phyloP scores from a whole-genome alignment of 805 yeast species.

The Myxozyma geophila region DNA sequence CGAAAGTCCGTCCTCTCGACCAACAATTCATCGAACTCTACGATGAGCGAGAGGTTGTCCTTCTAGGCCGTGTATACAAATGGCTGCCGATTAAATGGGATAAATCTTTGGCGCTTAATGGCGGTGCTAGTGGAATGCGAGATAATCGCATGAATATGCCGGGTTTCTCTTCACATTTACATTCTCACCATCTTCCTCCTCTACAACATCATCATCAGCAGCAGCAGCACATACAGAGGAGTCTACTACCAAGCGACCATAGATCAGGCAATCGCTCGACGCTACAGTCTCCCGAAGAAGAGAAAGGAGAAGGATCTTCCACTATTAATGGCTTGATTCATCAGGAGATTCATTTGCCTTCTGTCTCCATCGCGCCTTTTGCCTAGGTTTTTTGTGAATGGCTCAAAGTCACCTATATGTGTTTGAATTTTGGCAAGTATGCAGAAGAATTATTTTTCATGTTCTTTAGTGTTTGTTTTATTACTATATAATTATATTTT shows the following conservation, averaged over 20 bases:
- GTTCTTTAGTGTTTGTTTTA: not conserved
- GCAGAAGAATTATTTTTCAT: not conserved
- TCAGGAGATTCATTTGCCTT: not conserved
- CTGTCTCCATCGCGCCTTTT: not conserved
- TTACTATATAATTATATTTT: not conserved
- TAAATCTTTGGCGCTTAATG: not conserved
- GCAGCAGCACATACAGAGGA: not conserved
- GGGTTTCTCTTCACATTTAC: not conserved
- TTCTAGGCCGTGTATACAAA: constrained; percentile 28
- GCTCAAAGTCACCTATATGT: not conserved
- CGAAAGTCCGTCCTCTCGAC: constrained; percentile 93
- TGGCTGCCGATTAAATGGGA: constrained; percentile 32
- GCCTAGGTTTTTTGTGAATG: not conserved
- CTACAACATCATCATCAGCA: not conserved
- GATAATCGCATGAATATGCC: not conserved
- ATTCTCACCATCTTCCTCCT: not conserved
- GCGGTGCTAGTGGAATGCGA: not conserved
- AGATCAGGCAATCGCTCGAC: not conserved
- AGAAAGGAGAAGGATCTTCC: not conserved
- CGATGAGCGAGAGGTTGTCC: constrained; percentile 47
- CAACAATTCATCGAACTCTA: constrained; percentile 94
- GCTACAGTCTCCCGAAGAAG: not conserved
- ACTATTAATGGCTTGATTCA: not conserved
- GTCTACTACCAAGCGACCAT: not conserved
- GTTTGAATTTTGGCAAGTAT: not conserved